Percentiles rank a stretch among this genome's conserved stretches.
Conservation (phyloP, 2,329 filamentous ascomycete genomes). For the Leptographium lundbergii region DNA sequence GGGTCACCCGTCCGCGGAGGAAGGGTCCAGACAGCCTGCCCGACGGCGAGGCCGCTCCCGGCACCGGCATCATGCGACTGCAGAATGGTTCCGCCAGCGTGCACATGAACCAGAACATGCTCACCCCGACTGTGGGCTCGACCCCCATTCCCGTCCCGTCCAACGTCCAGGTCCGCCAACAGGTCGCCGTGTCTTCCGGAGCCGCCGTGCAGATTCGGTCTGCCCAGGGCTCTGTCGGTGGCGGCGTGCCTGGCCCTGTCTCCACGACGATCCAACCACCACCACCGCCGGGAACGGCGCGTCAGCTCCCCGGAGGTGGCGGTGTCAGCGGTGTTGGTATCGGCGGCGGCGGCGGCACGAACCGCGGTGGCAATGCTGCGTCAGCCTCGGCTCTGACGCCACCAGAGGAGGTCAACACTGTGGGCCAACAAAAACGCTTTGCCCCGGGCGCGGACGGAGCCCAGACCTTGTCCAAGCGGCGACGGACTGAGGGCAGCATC, state of each 20-base stretch:
- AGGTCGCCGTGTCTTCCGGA: conserved; percentile 1
- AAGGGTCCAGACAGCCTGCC: conserved; percentile 33
- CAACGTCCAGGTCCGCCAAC: conserved; percentile 2
- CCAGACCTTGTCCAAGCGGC: conserved; percentile 19
- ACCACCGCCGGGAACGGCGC: background rate
- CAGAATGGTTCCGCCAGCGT: conserved; percentile 16
- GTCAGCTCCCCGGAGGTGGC: background rate
- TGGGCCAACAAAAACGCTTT: conserved; percentile 27
- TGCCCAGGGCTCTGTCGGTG: background rate
- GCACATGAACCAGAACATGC: background rate
- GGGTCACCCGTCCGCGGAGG: conserved; percentile 42
- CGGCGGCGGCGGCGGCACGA: background rate
- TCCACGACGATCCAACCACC: conserved; percentile 1
- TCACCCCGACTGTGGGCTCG: conserved; percentile 13
- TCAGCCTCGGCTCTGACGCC: conserved; percentile 33
- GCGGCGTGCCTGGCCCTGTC: background rate
- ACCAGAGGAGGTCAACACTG: conserved; percentile 32
- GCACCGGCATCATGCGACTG: conserved; percentile 33
- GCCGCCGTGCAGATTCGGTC: background rate
- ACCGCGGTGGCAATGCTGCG: background rate
- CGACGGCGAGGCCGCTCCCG: conserved; percentile 30
- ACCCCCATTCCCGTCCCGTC: conserved; percentile 10
- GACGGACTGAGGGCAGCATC: conserved; percentile 18
- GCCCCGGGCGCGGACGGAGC: conserved; percentile 10
- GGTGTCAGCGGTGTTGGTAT: background rate